Conservation (phyloP, 1,139 yeast genomes). For the Pichiaceae sp. region DNA sequence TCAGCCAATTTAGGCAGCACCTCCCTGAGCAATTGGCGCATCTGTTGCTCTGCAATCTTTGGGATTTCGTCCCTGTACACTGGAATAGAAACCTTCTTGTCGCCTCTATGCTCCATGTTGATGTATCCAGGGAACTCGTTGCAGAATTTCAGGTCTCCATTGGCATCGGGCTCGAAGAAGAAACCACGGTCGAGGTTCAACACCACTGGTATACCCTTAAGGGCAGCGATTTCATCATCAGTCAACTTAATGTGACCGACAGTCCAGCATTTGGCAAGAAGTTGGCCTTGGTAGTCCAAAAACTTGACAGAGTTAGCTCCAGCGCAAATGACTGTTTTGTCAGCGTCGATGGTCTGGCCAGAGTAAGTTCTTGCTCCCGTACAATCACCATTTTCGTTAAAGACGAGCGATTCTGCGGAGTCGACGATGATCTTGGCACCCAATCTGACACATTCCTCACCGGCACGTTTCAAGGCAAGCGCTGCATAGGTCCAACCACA, state of each 20-base stretch:
- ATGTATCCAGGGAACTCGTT: constrained; percentile 24
- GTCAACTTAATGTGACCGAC: constrained; percentile 31
- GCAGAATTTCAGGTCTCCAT: constrained; percentile 20
- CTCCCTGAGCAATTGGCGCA: constrained; percentile 18
- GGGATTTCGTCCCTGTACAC: constrained; percentile 18
- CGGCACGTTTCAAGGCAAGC: constrained; percentile 22
- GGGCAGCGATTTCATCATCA: constrained; percentile 14
- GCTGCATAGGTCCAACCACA: constrained; percentile 31
- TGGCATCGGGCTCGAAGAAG: constrained; percentile 26
- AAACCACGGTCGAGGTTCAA: constrained; percentile 29
- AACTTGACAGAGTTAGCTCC: constrained; percentile 32
- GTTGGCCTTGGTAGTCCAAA: too few relatives aligned
- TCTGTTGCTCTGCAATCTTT: constrained; percentile 19
- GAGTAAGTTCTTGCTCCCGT: constrained; percentile 12
- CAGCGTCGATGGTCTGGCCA: constrained; percentile 22
- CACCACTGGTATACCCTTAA: constrained; percentile 31
- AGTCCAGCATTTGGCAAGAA: constrained; percentile 31
- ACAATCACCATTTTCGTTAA: constrained; percentile 7
- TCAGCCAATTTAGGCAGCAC: constrained; percentile 20
- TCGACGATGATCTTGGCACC: constrained; percentile 31
- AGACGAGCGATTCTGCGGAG: constrained; percentile 20
- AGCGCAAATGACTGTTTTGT: constrained; percentile 26
- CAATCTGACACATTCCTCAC: constrained; percentile 21
- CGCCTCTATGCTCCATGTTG: constrained; percentile 7
- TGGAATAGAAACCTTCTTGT: constrained; percentile 15